Base-by-base conservation (phyloP, 805 yeast species). In the Cyberlindnera mississippiensis region DNA sequence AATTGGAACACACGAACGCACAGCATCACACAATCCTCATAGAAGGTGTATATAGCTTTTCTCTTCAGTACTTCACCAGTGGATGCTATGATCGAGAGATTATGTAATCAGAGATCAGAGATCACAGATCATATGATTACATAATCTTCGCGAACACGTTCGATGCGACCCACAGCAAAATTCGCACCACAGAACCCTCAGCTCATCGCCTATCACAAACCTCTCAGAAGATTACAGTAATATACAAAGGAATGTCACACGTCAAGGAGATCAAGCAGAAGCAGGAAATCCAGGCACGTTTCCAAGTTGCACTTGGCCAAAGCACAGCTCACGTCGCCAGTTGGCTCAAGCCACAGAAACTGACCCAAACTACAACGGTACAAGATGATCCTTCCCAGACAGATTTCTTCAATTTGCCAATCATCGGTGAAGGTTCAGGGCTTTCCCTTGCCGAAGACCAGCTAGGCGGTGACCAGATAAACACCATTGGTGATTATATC, bases 401-500 rank as follows among this genome's bases (percentile, higher is more conserved):
- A 2, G 58, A 43, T 6, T 57, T 57, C 37, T 44, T 57, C 15
- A 44, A 42, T 12, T 38, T 56, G 6, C 60, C 61, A 33, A 56
- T 56, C 27, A 50, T 55, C 2, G 33, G 48, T 6, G 54, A 50
- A 5, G 51, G 55, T 2, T 35, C 48, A 13, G 61, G 60, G 0
- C 39, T 57, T 1, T 52, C 57, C 1, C 29, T 52, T 12, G 22
- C 22, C 9, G 27, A 14, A 31, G 10, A 10, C 17, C 42, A 2
- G 15, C 37, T 10, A 13, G 40, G 38, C 7, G 31, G 14, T 2
- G 22, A 35, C 6, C 46, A 45, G 8, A 48, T 48, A n/a, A 48
- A 46, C 38, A 52, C 59, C 2, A 56, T 57, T 5, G 60, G 57
- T 4, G 62, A 57, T 28, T 57, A 56, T 37, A 40, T 56, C 13